These are phyloP conservation scores for Heterobasidion occidentale DNA, from an alignment of 1,284 basidiomycete species.

Conservation along the genomic window DNA sequence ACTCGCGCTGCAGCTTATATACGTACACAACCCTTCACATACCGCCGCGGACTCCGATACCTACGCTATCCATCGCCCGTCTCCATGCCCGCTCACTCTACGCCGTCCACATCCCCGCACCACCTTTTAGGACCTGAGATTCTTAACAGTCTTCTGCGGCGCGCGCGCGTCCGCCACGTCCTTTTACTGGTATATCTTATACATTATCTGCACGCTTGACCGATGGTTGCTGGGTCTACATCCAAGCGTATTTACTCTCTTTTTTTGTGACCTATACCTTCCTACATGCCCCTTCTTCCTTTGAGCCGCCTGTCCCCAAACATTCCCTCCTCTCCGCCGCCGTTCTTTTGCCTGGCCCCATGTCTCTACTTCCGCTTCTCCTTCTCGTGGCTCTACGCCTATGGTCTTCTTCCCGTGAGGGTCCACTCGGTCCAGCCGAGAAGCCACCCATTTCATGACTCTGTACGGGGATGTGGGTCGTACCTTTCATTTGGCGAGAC, in stretches of 20 bases:
- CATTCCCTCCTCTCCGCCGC: neutral
- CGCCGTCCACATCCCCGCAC: neutral
- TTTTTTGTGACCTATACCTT: neutral
- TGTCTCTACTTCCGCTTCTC: neutral
- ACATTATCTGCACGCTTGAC: conserved; percentile 1
- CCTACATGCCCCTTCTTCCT: neutral
- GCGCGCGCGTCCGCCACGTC: too few species aligned
- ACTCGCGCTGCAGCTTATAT: neutral
- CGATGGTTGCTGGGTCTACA: neutral
- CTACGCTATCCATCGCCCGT: neutral
- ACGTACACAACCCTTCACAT: neutral
- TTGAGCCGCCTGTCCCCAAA: neutral
- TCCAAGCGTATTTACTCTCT: neutral
- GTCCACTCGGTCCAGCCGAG: too few species aligned
- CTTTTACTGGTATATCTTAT: neutral
- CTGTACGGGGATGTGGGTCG: neutral
- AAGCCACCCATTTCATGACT: too few species aligned
- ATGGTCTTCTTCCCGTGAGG: too few species aligned
- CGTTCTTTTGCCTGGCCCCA: neutral
- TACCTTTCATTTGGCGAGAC: neutral
- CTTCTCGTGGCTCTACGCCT: neutral
- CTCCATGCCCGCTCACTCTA: neutral
- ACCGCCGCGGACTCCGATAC: neutral
- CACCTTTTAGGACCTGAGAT: neutral
- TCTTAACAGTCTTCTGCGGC: too few species aligned